phyloP scores from a whole-genome alignment of 768 basidiomycete genomes.

The Xerocomellus amylosporus region DNA sequence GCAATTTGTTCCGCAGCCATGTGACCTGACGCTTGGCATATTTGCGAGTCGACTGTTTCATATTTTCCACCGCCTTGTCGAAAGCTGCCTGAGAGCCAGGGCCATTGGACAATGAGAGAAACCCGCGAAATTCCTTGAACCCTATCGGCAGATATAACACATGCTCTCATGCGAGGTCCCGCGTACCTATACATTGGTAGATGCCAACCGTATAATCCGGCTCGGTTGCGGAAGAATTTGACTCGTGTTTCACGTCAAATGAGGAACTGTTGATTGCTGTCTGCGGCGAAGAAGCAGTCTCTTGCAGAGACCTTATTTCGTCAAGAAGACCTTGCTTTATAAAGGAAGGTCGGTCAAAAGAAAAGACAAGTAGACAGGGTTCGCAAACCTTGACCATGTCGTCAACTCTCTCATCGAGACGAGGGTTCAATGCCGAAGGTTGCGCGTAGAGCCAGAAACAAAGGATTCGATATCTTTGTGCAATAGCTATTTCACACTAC shows the following conservation, averaged over 20 bases:
- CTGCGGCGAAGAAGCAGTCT: slow-evolving; percentile 14
- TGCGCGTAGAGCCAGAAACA: slow-evolving; percentile 91
- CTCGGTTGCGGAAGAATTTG: background rate
- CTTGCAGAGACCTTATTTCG: slow-evolving; percentile 64
- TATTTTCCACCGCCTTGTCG: slow-evolving; percentile 59
- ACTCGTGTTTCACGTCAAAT: background rate
- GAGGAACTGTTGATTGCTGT: background rate
- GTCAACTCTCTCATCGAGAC: slow-evolving; percentile 80
- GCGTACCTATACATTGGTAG: slow-evolving; percentile 87
- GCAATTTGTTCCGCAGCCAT: slow-evolving; percentile 88
- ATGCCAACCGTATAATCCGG: slow-evolving; percentile 77
- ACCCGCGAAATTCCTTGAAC: slow-evolving; percentile 84
- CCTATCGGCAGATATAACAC: slow-evolving; percentile 47
- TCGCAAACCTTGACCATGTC: slow-evolving; percentile 76
- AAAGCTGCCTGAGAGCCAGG: slow-evolving; percentile 44
- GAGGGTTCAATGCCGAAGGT: slow-evolving; percentile 53
- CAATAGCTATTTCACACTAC: background rate
- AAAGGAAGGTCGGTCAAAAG: slow-evolving; percentile 1
- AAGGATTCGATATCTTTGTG: slow-evolving; percentile 72
- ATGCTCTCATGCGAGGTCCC: background rate
- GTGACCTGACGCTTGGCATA: slow-evolving; percentile 90
- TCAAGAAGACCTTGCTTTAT: slow-evolving; percentile 71
- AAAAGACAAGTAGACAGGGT: background rate
- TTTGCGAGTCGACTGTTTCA: slow-evolving; percentile 85
- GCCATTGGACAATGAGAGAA: slow-evolving; percentile 47